Base-by-base conservation (phyloP, 768 basidiomycete genomes). In the Dioszegia hungarica region DNA sequence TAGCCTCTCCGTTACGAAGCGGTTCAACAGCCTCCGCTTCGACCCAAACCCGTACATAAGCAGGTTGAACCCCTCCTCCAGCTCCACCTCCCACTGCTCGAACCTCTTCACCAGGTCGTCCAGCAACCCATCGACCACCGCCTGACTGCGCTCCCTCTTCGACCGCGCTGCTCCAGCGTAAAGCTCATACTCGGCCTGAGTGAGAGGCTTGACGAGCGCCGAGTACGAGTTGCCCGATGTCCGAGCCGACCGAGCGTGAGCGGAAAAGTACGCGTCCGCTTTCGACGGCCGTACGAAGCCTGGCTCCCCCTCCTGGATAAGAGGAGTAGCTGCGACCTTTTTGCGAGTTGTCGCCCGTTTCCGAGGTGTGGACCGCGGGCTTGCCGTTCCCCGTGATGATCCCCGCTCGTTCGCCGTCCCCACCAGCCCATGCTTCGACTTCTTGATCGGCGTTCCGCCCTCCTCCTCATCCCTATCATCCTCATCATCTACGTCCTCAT, bases 31-130 rank as follows among this genome's bases (percentile, higher is more conserved):
- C 17, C 70, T 73, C 54, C 89, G 81, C 73, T 99, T 99, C 19
- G 90, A 93, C 5, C 94, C 94, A 66, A 85, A 83, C 0, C 94
- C 94, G 67, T 90, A 90, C 74, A 90, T 85, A 19, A 93, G 75
- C 40, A 97, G 78, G 74, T 89, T 92, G 80, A 91, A 97, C 1
- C 90, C 92, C 70, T 86, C 82, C 1, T 79, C 78, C 24, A 97
- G 80, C 74, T 97, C 90, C 59, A 80, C 78, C 40, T 82, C 76
- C 72, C 86, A 87, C 39, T 85, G 82, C n/a, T 60, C 59, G 27
- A 48, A 73, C 40, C 62, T 77, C 4, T 72, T 62, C 17, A 33
- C 75, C 64, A 68, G 78, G 67, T 51, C 74, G 57, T 24, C 75
- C 50, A 62, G 43, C 0, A 67, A 61, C 46, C 76, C 54, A n/a